Base-by-base conservation (phyloP, 129 eudicot genomes). In the Centrapalus pauciflorus region DNA sequence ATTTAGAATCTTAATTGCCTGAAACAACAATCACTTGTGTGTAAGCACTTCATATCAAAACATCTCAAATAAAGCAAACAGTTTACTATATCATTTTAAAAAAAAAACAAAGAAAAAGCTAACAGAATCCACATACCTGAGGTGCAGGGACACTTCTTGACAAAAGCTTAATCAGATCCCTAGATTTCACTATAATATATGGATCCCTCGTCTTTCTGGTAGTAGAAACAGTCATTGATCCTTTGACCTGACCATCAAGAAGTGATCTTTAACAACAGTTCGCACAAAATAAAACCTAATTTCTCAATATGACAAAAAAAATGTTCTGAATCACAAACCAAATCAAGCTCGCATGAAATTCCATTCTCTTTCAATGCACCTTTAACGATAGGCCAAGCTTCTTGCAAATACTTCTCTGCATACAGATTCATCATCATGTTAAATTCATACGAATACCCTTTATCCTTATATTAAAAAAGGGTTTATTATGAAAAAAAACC, bases 71-170 rank as follows among this genome's bases (percentile, higher is more conserved):
- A 7, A 54, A 59, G 37, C 50, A 50, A 26, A 26, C 7, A 52
- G 56, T 45, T 61, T 25, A 26, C 49, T n/a, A n/a, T 17, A 54
- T 11, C 40, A 4, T 6, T 27, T 32, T n/a, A n/a, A n/a, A n/a
- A n/a, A n/a, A n/a, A n/a, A n/a, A n/a, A n/a, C n/a, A n/a, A n/a
- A n/a, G n/a, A n/a, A n/a, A n/a, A n/a, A n/a, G n/a, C n/a, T n/a
- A n/a, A n/a, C n/a, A n/a, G n/a, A n/a, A n/a, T n/a, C n/a, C n/a
- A 45, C 4, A 1, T 55, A 89, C 98, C 98, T 93, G 96, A 37
- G 93, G 81, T 63, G 86, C 95, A 52, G 96, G 97, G 45, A 93
- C 99, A 81, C 99, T 93, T 82, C 99, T 80, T 30, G 99, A 89
- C 73, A 93, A 73, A 55, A 93, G 97, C 35, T 89, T 89, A 20